phyloP scores from a whole-genome alignment of 2,329 filamentous ascomycete genomes.

The Alternaria infectoria region DNA sequence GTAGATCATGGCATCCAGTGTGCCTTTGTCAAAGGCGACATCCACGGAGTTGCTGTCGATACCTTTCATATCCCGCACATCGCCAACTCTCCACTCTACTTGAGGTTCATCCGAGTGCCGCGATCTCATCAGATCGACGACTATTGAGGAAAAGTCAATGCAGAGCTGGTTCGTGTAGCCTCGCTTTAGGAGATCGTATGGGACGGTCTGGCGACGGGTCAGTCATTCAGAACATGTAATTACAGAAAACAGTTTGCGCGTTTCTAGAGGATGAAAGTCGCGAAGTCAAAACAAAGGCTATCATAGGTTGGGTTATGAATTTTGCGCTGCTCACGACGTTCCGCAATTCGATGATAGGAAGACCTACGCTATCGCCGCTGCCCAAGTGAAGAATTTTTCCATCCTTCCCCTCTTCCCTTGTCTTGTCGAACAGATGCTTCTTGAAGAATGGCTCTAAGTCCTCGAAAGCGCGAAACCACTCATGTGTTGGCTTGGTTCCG shows the following conservation, averaged over 20 bases:
- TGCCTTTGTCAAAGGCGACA: constrained; percentile 65
- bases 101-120: constrained; percentile 48
- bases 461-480: constrained; percentile 61
- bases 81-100: constrained; percentile 59
- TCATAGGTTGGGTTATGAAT: neutral
- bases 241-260: neutral
- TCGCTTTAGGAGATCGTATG: constrained; percentile 53
- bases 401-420: constrained; percentile 28
- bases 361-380: constrained; percentile 62
- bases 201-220: constrained; percentile 55
- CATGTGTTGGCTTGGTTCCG: constrained; percentile 52
- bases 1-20: constrained; percentile 63
- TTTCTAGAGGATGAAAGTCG: too few species aligned
- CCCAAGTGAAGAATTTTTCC: constrained; percentile 63
- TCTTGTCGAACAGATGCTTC: constrained; percentile 50
- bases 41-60: constrained; percentile 55
- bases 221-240: neutral
- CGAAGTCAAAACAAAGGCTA: too few species aligned
- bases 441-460: constrained; percentile 58
- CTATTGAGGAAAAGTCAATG: constrained; percentile 62
- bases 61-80: constrained; percentile 59
- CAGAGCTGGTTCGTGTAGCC: constrained; percentile 63
- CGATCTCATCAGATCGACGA: constrained; percentile 60
- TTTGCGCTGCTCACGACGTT: neutral
- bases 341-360: neutral